Conservation (phyloP, 2,329 filamentous ascomycete genomes). For the Fusarium sp. region DNA sequence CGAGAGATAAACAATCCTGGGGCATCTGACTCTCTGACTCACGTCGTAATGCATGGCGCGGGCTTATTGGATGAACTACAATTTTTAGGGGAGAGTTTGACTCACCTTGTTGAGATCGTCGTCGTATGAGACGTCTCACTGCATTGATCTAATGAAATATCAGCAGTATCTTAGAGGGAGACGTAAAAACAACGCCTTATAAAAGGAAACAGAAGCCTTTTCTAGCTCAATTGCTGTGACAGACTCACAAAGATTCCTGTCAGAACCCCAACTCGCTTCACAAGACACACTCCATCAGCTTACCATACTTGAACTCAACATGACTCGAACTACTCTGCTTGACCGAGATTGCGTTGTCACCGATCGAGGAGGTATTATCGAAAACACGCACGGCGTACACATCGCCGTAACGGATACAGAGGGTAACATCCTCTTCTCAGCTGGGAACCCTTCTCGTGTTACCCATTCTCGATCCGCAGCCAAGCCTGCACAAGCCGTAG, state of each 20-base stretch:
- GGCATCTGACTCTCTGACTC: slow-evolving; percentile 3
- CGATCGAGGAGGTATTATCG: slow-evolving; percentile 52
- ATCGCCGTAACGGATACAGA: slow-evolving; percentile 52
- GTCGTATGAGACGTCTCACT: neutral
- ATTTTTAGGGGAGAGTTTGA: neutral
- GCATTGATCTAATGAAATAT: neutral
- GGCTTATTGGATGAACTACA: neutral
- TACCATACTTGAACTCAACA: neutral
- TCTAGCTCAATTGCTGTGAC: neutral
- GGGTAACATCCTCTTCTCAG: slow-evolving; percentile 50
- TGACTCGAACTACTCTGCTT: slow-evolving; percentile 22
- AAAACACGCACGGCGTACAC: slow-evolving; percentile 57
- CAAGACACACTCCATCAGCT: neutral
- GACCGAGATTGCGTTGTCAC: slow-evolving; percentile 47
- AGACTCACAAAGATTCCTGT: neutral
- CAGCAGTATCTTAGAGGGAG: neutral
- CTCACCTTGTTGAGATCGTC: neutral
- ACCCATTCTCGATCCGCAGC: slow-evolving; percentile 57
- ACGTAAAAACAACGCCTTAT: neutral
- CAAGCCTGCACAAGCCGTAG: slow-evolving; percentile 58
- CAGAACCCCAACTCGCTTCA: too few relatives aligned
- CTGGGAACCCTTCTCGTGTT: slow-evolving; percentile 53
- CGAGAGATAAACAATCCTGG: neutral
- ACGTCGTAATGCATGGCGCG: neutral
- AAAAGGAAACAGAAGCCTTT: neutral